A percentile compares a stretch with the other conserved stretches of the same genome.
Conservation (phyloP, 345 rosid genomes). For the Corchorus olitorius region DNA sequence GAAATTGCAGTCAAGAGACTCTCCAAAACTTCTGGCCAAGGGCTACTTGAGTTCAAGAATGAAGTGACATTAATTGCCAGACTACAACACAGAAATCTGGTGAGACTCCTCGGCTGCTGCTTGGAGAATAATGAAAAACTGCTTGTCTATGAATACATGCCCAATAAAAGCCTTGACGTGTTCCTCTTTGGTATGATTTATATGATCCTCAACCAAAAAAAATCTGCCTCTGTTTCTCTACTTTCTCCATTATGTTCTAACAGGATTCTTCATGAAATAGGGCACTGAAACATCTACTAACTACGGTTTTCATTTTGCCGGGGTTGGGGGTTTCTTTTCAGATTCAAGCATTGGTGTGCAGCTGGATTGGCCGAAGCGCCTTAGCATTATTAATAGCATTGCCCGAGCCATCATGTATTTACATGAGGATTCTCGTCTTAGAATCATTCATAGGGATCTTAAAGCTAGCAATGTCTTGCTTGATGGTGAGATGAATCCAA, state of each 20-base stretch:
- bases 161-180: conserved; percentile 33
- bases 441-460: conserved; percentile 37
- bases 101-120: conserved; percentile 31
- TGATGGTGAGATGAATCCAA: conserved; percentile 30
- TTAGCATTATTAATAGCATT: conserved; percentile 39
- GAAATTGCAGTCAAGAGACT: conserved; percentile 22
- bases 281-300: neutral
- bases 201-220: neutral
- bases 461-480: conserved; percentile 32
- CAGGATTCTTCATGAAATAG: no score
- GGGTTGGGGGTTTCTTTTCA: neutral
- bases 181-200: conserved; percentile 27
- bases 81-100: conserved; percentile 34
- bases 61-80: conserved; percentile 26
- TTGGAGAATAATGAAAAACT: conserved; percentile 24
- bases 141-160: conserved; percentile 5
- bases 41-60: conserved; percentile 29
- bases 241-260: neutral
- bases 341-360: conserved; percentile 8
- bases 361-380: conserved; percentile 30
- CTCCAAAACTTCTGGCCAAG: conserved; percentile 28
- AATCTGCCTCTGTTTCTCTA: neutral
- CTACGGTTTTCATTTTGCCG: neutral
- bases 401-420: conserved; percentile 43
- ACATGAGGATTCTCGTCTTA: conserved; percentile 46